These are phyloP conservation scores for Nemania bipapillata DNA, from an alignment of 2,329 filamentous ascomycete species.

Conservation along the genomic window DNA sequence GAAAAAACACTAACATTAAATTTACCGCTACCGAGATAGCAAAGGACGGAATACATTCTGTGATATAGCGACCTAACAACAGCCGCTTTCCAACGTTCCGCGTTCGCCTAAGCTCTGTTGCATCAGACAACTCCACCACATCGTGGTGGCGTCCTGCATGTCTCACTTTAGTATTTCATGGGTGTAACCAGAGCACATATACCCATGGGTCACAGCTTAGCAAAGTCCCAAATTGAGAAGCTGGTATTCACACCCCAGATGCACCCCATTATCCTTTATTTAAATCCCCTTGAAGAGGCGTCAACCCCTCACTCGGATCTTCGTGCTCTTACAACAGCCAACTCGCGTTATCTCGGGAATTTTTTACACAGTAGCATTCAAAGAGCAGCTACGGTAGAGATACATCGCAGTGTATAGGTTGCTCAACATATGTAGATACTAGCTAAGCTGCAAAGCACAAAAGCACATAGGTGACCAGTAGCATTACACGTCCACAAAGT, in stretches of 20 bases:
- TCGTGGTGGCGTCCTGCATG: constrained; percentile 48
- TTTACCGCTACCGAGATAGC: background rate
- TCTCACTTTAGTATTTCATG: constrained; percentile 45
- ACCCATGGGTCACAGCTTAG: constrained; percentile 18
- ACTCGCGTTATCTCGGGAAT: background rate
- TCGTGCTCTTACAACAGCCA: background rate
- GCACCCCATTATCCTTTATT: background rate
- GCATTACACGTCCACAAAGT: background rate
- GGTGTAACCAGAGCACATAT: constrained; percentile 6
- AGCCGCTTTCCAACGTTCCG: background rate
- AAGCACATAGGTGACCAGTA: background rate
- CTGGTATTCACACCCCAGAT: background rate
- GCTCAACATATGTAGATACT: background rate
- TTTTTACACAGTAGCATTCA: background rate
- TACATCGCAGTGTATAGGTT: background rate
- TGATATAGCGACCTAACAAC: background rate
- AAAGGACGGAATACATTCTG: background rate
- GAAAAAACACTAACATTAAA: background rate
- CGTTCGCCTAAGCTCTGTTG: constrained; percentile 38
- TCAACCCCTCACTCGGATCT: background rate
- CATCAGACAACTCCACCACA: constrained; percentile 49
- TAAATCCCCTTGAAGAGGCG: background rate
- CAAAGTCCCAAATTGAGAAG: constrained; percentile 10
- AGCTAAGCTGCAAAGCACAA: background rate
- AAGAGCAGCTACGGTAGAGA: background rate